Evolutionary conservation across 2,329 filamentous ascomycete species (phyloP).

Genomic region (Fusarium tricinctum): DNA sequence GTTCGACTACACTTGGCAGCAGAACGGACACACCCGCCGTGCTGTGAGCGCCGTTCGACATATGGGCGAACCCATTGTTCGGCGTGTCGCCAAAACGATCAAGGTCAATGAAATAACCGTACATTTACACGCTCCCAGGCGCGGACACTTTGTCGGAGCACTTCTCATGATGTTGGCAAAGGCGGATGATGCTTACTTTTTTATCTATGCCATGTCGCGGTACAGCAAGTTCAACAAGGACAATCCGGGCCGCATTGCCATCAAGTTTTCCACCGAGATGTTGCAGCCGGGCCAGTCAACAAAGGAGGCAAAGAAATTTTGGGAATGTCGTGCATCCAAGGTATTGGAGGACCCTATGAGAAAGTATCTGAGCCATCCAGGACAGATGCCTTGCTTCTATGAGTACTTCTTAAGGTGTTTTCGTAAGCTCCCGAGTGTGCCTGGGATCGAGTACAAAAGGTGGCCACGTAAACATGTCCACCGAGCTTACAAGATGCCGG

Average conservation of each 20-base stretch:
- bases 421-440: not conserved
- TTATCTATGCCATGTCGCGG: not conserved
- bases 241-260: no score
- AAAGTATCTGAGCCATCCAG: not conserved
- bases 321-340: constrained; percentile 23
- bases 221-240: no score
- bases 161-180: constrained; percentile 35
- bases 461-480: constrained; percentile 7
- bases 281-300: constrained; percentile 9
- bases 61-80: constrained; percentile 17
- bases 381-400: constrained; percentile 25
- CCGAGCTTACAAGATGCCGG: not conserved
- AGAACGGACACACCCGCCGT: not conserved
- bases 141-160: constrained; percentile 20
- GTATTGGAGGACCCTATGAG: constrained; percentile 3
- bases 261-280: constrained; percentile 20
- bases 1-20: constrained; percentile 23
- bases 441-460: not conserved
- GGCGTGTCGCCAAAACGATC: not conserved
- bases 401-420: constrained; percentile 24
- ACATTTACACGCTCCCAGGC: constrained; percentile 12
- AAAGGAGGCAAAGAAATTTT: constrained; percentile 33
- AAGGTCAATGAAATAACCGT: constrained; percentile 5
- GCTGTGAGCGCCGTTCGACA: constrained; percentile 1
- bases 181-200: constrained; percentile 6